These are phyloP conservation scores for Pogostemon cablin DNA, from an alignment of 257 asterid species.

Conservation along the genomic window DNA sequence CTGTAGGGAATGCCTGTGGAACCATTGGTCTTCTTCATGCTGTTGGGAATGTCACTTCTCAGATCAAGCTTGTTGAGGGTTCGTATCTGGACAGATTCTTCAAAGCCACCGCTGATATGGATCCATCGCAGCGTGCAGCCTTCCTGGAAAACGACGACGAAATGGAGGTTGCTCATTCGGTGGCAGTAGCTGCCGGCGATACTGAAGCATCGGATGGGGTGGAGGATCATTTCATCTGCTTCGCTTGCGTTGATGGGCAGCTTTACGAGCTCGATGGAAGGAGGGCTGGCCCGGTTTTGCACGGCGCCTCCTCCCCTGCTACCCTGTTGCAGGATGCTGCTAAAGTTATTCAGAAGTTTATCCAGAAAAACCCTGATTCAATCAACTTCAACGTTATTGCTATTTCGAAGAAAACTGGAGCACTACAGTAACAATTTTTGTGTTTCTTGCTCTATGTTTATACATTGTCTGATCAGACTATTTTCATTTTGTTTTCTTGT, in stretches of 20 bases:
- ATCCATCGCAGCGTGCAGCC: constrained; percentile 82
- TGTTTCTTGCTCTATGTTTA: too few species aligned
- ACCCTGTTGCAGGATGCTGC: constrained; percentile 81
- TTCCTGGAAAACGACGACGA: constrained; percentile 87
- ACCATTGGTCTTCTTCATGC: constrained; percentile 98
- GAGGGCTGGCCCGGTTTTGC: constrained; percentile 78
- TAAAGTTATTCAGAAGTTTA: constrained; percentile 62
- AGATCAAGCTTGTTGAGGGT: constrained; percentile 80
- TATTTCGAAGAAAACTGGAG: constrained; percentile 56
- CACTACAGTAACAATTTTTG: neutral
- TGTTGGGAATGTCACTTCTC: constrained; percentile 84
- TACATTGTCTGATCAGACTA: too few species aligned
- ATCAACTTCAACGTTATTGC: constrained; percentile 79
- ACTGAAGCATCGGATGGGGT: constrained; percentile 83
- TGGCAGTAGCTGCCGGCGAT: constrained; percentile 93
- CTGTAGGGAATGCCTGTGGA: constrained; percentile 99
- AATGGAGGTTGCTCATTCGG: constrained; percentile 96
- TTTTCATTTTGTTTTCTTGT: too few species aligned
- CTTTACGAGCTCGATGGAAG: constrained; percentile 95
- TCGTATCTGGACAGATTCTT: constrained; percentile 86
- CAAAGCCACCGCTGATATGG: constrained; percentile 77
- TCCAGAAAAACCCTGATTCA: constrained; percentile 74
- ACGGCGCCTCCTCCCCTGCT: constrained; percentile 73
- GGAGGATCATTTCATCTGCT: constrained; percentile 87
- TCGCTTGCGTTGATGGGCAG: constrained; percentile 66